phyloP scores from a whole-genome alignment of 2,329 filamentous ascomycete genomes.

The Furcasterigmium furcatum region DNA sequence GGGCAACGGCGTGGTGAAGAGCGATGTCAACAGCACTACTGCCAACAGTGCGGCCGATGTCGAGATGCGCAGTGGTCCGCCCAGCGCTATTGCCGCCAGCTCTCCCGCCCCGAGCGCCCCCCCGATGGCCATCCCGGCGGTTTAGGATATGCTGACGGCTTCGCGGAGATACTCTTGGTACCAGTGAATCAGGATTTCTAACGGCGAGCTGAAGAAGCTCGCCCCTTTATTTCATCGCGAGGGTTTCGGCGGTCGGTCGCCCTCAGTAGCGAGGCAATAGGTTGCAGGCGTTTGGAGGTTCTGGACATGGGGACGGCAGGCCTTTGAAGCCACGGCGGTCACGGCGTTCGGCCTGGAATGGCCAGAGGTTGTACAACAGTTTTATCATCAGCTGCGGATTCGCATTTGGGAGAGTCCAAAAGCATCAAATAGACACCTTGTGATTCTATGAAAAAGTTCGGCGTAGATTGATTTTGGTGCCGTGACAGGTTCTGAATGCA shows the following conservation, averaged over 20 bases:
- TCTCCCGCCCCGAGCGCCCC: slow-evolving; percentile 41
- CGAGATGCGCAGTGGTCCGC: slow-evolving; percentile 48
- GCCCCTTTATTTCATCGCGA: no score
- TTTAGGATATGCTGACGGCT: slow-evolving; percentile 17
- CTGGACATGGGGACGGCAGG: neutral
- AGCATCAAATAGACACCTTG: no score
- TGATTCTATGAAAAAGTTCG: no score
- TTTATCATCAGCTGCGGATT: no score
- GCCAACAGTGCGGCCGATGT: slow-evolving; percentile 33
- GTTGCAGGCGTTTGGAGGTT: neutral
- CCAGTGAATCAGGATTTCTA: no score
- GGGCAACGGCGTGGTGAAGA: slow-evolving; percentile 48
- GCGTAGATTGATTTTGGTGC: no score
- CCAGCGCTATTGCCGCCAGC: slow-evolving; percentile 44
- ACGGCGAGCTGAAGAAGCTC: no score
- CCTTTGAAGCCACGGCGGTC: neutral
- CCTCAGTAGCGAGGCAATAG: neutral
- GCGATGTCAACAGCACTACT: slow-evolving; percentile 37
- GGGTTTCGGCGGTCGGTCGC: neutral
- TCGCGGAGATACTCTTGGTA: no score
- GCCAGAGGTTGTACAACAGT: no score
- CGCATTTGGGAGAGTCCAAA: no score
- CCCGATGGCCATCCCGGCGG: slow-evolving; percentile 43
- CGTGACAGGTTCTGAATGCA: no score
- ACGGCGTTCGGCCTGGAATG: neutral